These are phyloP conservation scores for Rhynchospora pubera DNA, from an alignment of 176 grass and related monocot genomes.

Conservation along the genomic window DNA sequence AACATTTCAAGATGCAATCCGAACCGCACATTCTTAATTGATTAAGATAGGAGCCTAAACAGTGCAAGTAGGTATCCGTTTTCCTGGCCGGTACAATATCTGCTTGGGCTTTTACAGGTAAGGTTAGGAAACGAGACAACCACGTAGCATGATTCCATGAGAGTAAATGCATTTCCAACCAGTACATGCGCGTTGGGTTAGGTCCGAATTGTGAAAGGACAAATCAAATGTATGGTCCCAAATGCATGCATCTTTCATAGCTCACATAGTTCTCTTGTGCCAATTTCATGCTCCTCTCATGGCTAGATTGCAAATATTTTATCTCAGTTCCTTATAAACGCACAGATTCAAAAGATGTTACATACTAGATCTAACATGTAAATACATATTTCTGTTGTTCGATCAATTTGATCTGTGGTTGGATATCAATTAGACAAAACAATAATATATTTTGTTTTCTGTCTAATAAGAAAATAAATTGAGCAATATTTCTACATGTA, in stretches of 20 bases:
- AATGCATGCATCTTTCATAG: background rate
- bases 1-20: background rate
- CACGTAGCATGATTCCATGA: background rate
- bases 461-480: too few relatives aligned
- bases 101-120: slow-evolving; percentile 2
- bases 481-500: too few relatives aligned
- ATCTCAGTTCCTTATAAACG: too few relatives aligned
- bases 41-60: background rate
- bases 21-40: background rate
- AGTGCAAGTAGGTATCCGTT: background rate
- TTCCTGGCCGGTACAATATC: background rate
- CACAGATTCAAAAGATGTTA: too few relatives aligned
- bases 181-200: background rate
- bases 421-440: too few relatives aligned
- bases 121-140: background rate
- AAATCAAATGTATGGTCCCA: slow-evolving; percentile 2
- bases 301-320: too few relatives aligned
- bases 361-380: too few relatives aligned
- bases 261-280: background rate
- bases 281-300: background rate
- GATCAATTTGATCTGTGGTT: too few relatives aligned
- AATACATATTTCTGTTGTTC: too few relatives aligned
- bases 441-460: too few relatives aligned
- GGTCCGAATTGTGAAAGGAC: slow-evolving; percentile 13
- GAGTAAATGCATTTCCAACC: slow-evolving; percentile 11